These are phyloP conservation scores for Botrytis porri DNA, from an alignment of 2,329 filamentous ascomycete species.

Conservation along the genomic window DNA sequence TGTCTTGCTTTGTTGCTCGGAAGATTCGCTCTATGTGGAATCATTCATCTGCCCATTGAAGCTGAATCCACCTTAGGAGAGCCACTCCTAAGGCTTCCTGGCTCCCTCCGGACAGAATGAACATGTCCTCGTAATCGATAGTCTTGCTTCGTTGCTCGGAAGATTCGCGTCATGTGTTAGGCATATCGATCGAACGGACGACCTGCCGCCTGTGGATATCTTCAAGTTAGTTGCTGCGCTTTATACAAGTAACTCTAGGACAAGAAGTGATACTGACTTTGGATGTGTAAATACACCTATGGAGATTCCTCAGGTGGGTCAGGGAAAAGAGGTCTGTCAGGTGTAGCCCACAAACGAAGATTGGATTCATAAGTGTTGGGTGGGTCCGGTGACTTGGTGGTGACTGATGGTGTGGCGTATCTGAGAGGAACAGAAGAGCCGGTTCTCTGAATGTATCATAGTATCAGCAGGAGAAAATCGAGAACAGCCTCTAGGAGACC, in stretches of 20 bases:
- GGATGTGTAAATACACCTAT: background rate
- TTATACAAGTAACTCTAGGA: no score
- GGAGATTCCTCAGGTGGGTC: background rate
- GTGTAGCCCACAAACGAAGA: background rate
- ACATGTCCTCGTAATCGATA: background rate
- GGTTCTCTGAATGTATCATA: background rate
- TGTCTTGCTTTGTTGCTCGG: background rate
- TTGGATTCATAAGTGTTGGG: background rate
- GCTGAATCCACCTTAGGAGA: background rate
- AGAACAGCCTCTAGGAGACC: background rate
- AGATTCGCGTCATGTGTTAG: rapidly evolving
- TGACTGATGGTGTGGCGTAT: background rate
- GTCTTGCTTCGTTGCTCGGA: background rate
- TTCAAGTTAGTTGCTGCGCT: background rate
- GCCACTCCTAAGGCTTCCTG: background rate
- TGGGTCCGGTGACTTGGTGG: background rate
- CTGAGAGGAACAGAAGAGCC: background rate
- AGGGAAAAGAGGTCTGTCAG: background rate
- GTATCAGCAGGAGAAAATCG: background rate
- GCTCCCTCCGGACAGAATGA: background rate
- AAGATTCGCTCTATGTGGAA: rapidly evolving
- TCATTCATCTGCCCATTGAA: background rate
- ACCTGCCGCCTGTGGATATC: no score
- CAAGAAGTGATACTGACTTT: background rate
- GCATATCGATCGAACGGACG: background rate